These are phyloP conservation scores for Plantago ovata DNA, from an alignment of 257 asterid species.

Conservation along the genomic window DNA sequence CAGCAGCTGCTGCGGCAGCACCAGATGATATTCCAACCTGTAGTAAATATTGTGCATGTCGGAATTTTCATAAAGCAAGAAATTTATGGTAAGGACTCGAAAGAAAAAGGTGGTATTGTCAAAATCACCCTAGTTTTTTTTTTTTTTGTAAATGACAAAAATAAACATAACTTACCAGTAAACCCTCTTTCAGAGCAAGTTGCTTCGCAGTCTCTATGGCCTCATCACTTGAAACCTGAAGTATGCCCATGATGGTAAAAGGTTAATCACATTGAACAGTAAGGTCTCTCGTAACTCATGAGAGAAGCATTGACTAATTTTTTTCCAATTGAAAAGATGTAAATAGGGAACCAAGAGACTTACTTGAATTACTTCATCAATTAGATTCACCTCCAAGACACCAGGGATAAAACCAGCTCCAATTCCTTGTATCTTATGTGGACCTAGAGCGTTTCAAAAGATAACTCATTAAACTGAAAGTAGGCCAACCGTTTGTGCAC, in stretches of 20 bases:
- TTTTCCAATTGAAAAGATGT: neutral
- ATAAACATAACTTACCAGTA: constrained; percentile 31
- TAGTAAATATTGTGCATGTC: neutral
- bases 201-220: constrained; percentile 49
- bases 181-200: constrained; percentile 51
- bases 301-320: neutral
- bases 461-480: constrained; percentile 4
- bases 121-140: neutral
- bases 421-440: constrained; percentile 68
- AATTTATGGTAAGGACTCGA: too few species aligned
- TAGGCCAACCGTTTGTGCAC: neutral
- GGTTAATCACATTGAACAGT: neutral
- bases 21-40: constrained; percentile 64
- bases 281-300: neutral
- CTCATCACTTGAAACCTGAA: constrained; percentile 47
- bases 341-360: constrained; percentile 7
- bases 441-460: constrained; percentile 35
- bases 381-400: constrained; percentile 41
- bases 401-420: constrained; percentile 72
- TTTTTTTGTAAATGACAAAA: neutral
- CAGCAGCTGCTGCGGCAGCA: constrained; percentile 59
- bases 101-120: neutral
- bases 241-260: neutral
- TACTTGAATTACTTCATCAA: constrained; percentile 66
- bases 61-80: too few species aligned